phyloP scores from a whole-genome alignment of 805 yeast genomes.

The Candida germanica region DNA sequence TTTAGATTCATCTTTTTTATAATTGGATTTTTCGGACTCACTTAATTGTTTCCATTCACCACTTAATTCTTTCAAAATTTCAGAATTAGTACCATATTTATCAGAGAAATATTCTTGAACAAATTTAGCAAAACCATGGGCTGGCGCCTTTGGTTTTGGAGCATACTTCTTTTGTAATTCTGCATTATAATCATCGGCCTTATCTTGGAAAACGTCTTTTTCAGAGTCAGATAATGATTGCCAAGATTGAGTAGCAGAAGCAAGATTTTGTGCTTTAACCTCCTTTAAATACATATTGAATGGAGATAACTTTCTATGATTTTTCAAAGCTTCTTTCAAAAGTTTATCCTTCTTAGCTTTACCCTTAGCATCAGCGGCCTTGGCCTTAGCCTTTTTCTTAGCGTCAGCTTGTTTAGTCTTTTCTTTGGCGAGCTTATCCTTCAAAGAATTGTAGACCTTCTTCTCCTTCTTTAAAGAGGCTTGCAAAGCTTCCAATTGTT shows the following conservation, averaged over 20 bases:
- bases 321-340: constrained; percentile 10
- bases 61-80: constrained; percentile 24
- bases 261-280: constrained; percentile 4
- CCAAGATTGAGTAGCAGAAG: constrained; percentile 18
- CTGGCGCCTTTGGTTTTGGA: constrained; percentile 35
- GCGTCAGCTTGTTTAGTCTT: constrained; percentile 12
- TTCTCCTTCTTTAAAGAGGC: constrained; percentile 12
- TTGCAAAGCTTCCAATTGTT: constrained; percentile 6
- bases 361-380: constrained; percentile 15
- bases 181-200: constrained; percentile 29
- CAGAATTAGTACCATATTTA: constrained; percentile 19
- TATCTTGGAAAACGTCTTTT: constrained; percentile 20
- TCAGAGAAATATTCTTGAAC: constrained; percentile 24
- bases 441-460: constrained; percentile 17
- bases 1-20: constrained; percentile 17
- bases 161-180: constrained; percentile 20
- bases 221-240: constrained; percentile 24
- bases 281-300: constrained; percentile 13
- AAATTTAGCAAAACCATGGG: constrained; percentile 27
- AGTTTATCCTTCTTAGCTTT: constrained; percentile 17
- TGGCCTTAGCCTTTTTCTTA: constrained; percentile 18
- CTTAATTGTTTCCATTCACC: constrained; percentile 30
- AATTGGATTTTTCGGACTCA: constrained; percentile 24
- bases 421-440: constrained; percentile 17
- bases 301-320: constrained; percentile 8